A percentile compares a stretch with the other conserved stretches of the same genome.
phyloP scores from a whole-genome alignment of 805 yeast genomes.

The Kazachstania martiniae region DNA sequence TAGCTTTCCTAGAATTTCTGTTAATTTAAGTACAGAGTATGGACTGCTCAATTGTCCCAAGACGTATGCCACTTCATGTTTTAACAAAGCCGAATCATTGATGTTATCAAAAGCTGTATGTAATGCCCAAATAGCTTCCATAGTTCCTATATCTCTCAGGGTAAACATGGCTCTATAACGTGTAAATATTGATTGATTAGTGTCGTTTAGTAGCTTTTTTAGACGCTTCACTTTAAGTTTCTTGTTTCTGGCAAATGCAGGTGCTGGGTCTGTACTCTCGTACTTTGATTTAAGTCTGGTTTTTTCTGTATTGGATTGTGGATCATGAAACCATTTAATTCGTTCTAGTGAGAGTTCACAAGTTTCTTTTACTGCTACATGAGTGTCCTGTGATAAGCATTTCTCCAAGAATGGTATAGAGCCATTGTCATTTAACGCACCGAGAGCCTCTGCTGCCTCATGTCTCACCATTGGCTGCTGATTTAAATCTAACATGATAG shows the following conservation, averaged over 20 bases:
- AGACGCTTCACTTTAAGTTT: conserved; percentile 55
- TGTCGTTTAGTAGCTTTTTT: conserved; percentile 60
- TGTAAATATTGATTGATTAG: conserved; percentile 66
- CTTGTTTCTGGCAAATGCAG: conserved; percentile 64
- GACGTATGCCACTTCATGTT: conserved; percentile 95
- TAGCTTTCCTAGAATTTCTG: conserved; percentile 64
- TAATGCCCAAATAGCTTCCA: conserved; percentile 83
- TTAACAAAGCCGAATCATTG: conserved; percentile 81
- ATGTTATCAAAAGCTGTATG: conserved; percentile 57
- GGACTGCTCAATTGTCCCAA: conserved; percentile 95
- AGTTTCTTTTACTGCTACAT: conserved; percentile 84
- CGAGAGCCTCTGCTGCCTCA: conserved; percentile 97
- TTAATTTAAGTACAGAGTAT: conserved; percentile 76
- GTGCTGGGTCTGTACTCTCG: conserved; percentile 92
- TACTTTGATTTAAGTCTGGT: conserved; percentile 44
- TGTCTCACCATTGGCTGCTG: conserved; percentile 96
- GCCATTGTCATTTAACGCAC: conserved; percentile 76
- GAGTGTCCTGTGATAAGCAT: conserved; percentile 61
- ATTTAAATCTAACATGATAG: conserved; percentile 50
- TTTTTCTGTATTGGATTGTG: conserved; percentile 59
- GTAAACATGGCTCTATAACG: conserved; percentile 97
- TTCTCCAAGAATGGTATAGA: conserved; percentile 56
- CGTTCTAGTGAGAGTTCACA: conserved; percentile 94
- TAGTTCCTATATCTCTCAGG: conserved; percentile 84
- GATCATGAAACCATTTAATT: conserved; percentile 77